Evolutionary conservation across 352 stramenopile species (phyloP), one percentile per base, ranked within the genome.

Genomic region (Bremia lactucae): DNA sequence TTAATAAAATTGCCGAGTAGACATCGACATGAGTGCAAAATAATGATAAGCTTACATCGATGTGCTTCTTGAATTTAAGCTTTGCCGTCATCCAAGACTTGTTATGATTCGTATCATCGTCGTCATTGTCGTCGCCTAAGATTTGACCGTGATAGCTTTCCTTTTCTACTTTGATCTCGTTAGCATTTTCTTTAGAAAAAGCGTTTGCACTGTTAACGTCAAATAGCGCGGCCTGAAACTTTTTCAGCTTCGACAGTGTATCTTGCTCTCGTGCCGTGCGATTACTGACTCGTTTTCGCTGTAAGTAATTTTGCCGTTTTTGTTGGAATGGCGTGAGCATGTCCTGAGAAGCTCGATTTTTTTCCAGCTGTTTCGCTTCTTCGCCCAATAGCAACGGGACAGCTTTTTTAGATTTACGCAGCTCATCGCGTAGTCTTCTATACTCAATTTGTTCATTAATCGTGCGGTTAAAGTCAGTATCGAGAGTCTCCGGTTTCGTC

Each of bases 1-100:
- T 25, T 26, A 40, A 15, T 53, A 37, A 14, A 47, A n/a, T 10
- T 24, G 15, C 9, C 6, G 8, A 14, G 18, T 6, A 40, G 18
- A 29, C 7, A 11, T 38, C 8, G 11, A 23, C 7, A 14, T 38
- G 24, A 4, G 7, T 20, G 15, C 18, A 25, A 5, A 24, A 38
- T 11, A 25, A 23, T 8, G 2, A 23, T 13, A 0, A 24, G 23
- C 51, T 47, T 70, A 90, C 81, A 46, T 94, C 82, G 22, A 91
- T 88, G 53, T 94, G 82, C 37, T 90, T 90, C 48, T 83, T 87
- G 55, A 91, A 91, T 60, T 87, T 87, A 34, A 94, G 69, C 54
- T 91, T 87, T n/a, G 74, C 71, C 0, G 67, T 72, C 72, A 89
- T 87, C 82, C 82, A 94, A 9, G 74, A 85, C 24, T 63, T 65